Base-by-base conservation (phyloP, 345 rosid genomes). In the Populus deltoides region DNA sequence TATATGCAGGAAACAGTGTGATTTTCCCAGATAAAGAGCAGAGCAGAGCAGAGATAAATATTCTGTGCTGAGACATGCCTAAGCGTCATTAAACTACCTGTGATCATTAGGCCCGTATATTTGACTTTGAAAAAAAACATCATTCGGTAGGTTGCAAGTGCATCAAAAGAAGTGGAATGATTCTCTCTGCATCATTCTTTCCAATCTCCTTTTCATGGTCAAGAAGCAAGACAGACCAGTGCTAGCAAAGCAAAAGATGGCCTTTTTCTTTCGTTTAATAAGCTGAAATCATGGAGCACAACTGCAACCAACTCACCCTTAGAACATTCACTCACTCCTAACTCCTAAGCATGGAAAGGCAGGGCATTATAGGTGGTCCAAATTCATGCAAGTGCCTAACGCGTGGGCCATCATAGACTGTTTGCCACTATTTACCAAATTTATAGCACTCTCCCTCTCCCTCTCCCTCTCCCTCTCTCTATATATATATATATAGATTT, bases 381-480 rank as follows among this genome's bases (percentile, higher is more conserved):
- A 75, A 68, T 39, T 75, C 66, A 27, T 31, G 69, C 45, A 24
- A 68, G 53, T 75, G 87, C 29, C 55, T 35, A 10, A 5, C 20
- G 25, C 8, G 83, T 77, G 87, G 88, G 75, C 69, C 86, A 81
- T 78, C 83, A 81, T 77, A 55, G 41, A 75, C 75, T 57, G 61
- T 73, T 81, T 75, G 78, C 70, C 85, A 79, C 66, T 57, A 33
- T 62, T 65, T 35, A 72, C 76, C 80, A 63, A 75, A 70, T 61
- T 65, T 24, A 16, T 12, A 63, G 77, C 80, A 29, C 62, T 31
- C 43, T 39, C 43, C 43, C 43, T 8, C 43, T 2, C 43, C 31
- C 43, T 39, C 43, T 0, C 43, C 0, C 43, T 10, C 43, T 1
- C 43, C 8, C 39, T 38, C 41, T 36, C 39, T 38, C 20, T n/a